Base-by-base conservation (phyloP, 163 green algal species). In the Chlorella variabilis region DNA sequence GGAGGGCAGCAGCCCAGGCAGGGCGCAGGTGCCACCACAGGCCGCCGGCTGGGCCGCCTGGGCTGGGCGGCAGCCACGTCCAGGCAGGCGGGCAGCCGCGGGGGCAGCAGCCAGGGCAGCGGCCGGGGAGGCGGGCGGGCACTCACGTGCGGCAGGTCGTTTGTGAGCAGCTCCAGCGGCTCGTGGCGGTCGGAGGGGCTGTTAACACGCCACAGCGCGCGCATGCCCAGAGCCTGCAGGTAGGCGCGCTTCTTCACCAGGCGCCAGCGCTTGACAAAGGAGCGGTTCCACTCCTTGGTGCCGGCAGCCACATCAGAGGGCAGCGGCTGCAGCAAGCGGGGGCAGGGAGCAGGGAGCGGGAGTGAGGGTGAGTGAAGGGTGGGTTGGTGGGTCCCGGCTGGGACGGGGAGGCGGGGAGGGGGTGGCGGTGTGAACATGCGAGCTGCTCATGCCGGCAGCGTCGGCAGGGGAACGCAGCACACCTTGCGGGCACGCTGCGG, bases 141-240 rank as follows among this genome's bases (percentile, higher is more conserved):
- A 51, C 74, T 21, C 48, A 82, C 76, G 33, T 58, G 23, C 4
- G 76, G 76, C 63, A 82, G 76, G 62, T 87, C 79, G 15, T 80
- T 80, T 4, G 68, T 75, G 3, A 87, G 80, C 49, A 87, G 76
- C 74, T 87, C 82, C 31, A 76, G 51, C 8, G 76, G 67, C 15
- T 86, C 61, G 68, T 87, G 66, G 27, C 80, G 48, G 70, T 81
- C 67, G 6, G 68, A 71, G 7, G 45, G 68, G 75, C 33, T 70
- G 71, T 79, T 65, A 23, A 81, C 75, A 6, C 76, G 39, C 76
- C 67, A 80, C 61, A 86, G 71, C 61, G 62, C 39, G 36, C 82
- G 65, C 18, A 87, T 23, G 33, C 82, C 82, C 65, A 87, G 65
- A 7, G 75, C 82, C 56, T 80, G 76, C 38, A 84, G 54, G 23